Evolutionary conservation across 148 eudicot genomes (phyloP).

Genomic region (Nyssa sinensis): DNA sequence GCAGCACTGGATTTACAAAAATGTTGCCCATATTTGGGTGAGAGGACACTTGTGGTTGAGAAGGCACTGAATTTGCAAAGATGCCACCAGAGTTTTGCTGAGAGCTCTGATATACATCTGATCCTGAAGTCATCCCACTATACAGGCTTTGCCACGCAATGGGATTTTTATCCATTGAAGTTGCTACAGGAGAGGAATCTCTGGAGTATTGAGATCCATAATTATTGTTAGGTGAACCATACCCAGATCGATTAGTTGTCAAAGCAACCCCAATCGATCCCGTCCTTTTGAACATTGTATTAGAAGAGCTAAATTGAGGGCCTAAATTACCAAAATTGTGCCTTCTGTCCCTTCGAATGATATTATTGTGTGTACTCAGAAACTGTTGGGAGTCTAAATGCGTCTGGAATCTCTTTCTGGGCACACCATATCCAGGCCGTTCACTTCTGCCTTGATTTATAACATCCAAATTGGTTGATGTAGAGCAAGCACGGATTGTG

Average conservation of each 20-base stretch:
- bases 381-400: constrained; percentile 24
- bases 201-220: constrained; percentile 5
- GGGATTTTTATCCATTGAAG: not conserved
- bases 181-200: not conserved
- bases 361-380: constrained; percentile 14
- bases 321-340: constrained; percentile 19
- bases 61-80: not conserved
- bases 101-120: not conserved
- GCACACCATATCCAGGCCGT: constrained; percentile 18
- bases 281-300: constrained; percentile 29
- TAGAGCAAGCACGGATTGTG: constrained; percentile 13
- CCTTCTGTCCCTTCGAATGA: constrained; percentile 23
- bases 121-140: not conserved
- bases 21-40: not conserved
- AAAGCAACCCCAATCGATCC: constrained; percentile 1
- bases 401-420: constrained; percentile 37
- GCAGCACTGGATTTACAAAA: constrained; percentile 9
- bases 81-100: not conserved
- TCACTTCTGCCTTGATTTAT: constrained; percentile 29
- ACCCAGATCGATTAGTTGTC: constrained; percentile 16
- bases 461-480: constrained; percentile 27
- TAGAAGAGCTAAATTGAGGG: constrained; percentile 21
- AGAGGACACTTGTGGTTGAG: constrained; percentile 12
- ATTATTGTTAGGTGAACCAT: constrained; percentile 9
- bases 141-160: not conserved